Evolutionary conservation across 169 alveolate species (phyloP).

Genomic region (Toxoplasma gondii): DNA sequence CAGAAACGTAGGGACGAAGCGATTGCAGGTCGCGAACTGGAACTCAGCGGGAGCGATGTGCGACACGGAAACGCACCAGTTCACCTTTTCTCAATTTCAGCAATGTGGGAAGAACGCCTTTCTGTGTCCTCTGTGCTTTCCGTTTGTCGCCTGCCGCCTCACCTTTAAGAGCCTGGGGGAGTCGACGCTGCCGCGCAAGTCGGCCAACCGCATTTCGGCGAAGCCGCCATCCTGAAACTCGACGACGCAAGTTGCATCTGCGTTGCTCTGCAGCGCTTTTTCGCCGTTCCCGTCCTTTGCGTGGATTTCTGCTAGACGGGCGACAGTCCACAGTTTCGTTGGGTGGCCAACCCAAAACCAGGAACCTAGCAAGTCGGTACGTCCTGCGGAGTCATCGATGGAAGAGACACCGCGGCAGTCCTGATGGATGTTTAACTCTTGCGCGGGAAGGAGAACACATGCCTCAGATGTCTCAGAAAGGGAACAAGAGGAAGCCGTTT

Average conservation of each 20-base stretch:
- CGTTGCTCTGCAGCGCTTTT: neutral
- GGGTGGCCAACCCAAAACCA: slow-evolving; percentile 17
- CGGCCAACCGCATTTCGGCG: neutral
- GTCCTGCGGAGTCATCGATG: neutral
- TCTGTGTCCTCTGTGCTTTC: too few relatives aligned
- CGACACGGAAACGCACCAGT: too few relatives aligned
- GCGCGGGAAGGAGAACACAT: too few relatives aligned
- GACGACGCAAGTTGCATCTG: slow-evolving; percentile 26
- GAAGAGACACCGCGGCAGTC: neutral
- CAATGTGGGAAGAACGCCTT: too few relatives aligned
- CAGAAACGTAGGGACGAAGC: too few relatives aligned
- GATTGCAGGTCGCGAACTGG: too few relatives aligned
- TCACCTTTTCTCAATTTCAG: too few relatives aligned
- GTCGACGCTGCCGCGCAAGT: neutral
- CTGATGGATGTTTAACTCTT: neutral
- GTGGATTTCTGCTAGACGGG: neutral
- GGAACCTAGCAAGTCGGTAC: neutral
- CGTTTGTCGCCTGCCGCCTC: neutral
- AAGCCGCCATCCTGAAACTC: slow-evolving; percentile 8
- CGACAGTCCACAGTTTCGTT: slow-evolving; percentile 1
- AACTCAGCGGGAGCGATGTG: too few relatives aligned
- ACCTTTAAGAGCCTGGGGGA: neutral
- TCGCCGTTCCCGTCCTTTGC: neutral
- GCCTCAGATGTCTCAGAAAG: too few relatives aligned
- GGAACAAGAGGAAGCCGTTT: too few relatives aligned